phyloP scores from a whole-genome alignment of 768 basidiomycete species.

The Crepidotus variabilis region DNA sequence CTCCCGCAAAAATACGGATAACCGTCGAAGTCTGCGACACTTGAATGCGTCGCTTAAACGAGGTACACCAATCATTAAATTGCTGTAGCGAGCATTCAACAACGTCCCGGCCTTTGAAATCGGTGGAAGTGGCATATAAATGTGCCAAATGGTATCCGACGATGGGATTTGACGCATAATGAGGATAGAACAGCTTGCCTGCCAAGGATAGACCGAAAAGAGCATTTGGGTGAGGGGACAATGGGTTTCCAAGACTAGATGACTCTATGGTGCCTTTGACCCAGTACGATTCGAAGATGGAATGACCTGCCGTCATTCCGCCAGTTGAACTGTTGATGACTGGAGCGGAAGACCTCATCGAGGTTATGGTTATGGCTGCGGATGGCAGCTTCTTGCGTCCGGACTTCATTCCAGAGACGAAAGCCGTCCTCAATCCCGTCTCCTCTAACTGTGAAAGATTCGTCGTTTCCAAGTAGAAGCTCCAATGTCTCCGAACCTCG shows the following conservation, averaged over 20 bases:
- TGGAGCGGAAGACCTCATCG: constrained; percentile 34
- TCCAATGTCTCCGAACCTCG: constrained; percentile 39
- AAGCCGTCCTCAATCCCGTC: constrained; percentile 18
- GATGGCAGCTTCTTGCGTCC: constrained; percentile 6
- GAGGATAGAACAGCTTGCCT: constrained; percentile 34
- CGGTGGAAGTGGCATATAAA: background rate
- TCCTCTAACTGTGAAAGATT: constrained; percentile 9
- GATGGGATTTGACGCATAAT: constrained; percentile 41
- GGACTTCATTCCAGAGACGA: constrained; percentile 16
- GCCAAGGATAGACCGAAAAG: constrained; percentile 38
- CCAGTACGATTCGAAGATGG: constrained; percentile 2
- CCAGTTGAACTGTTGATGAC: constrained; percentile 11
- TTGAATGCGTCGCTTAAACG: constrained; percentile 21
- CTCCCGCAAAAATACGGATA: constrained; percentile 39
- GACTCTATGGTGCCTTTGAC: background rate
- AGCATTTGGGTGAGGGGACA: constrained; percentile 30
- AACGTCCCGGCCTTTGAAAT: constrained; percentile 16
- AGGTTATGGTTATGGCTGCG: background rate
- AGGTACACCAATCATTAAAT: constrained; percentile 30
- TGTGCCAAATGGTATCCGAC: constrained; percentile 37
- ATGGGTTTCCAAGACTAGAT: background rate
- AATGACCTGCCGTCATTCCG: background rate
- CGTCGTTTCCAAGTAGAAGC: constrained; percentile 24
- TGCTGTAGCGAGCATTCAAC: constrained; percentile 26
- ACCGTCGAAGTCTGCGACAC: constrained; percentile 10